These are phyloP conservation scores for Chlorophyllum brunneum DNA, from an alignment of 768 basidiomycete species.

Conservation along the genomic window DNA sequence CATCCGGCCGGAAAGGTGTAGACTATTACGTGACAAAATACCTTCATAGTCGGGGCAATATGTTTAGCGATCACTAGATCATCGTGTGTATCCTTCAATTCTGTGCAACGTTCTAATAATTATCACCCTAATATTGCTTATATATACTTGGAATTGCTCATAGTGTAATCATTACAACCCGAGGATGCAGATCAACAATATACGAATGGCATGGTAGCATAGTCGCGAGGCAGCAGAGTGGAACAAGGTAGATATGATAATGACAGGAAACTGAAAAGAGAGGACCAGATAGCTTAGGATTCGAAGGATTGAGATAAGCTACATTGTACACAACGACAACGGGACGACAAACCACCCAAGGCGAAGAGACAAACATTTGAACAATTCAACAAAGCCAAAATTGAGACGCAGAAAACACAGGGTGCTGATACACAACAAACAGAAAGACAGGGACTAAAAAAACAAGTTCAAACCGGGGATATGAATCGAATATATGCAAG, in stretches of 20 bases:
- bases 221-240: too few species aligned
- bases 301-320: background rate
- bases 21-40: conserved; percentile 52
- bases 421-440: background rate
- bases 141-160: too few species aligned
- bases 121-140: too few species aligned
- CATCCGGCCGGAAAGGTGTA: conserved; percentile 29
- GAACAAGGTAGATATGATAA: background rate
- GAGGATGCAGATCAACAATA: too few species aligned
- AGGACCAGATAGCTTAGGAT: background rate
- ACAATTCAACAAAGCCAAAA: too few species aligned
- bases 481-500: conserved; percentile 12
- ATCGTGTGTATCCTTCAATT: background rate
- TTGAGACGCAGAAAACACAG: too few species aligned
- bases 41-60: conserved; percentile 18
- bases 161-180: too few species aligned
- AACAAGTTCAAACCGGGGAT: conserved; percentile 16
- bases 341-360: background rate
- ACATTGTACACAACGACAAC: background rate
- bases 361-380: background rate
- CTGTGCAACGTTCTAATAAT: background rate
- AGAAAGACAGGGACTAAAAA: conserved; percentile 14
- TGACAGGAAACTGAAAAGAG: background rate
- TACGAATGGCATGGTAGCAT: too few species aligned
- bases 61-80: conserved; percentile 15